phyloP scores from a whole-genome alignment of 192 early-diverging fungal species.

The Umbelopsis sp. region DNA sequence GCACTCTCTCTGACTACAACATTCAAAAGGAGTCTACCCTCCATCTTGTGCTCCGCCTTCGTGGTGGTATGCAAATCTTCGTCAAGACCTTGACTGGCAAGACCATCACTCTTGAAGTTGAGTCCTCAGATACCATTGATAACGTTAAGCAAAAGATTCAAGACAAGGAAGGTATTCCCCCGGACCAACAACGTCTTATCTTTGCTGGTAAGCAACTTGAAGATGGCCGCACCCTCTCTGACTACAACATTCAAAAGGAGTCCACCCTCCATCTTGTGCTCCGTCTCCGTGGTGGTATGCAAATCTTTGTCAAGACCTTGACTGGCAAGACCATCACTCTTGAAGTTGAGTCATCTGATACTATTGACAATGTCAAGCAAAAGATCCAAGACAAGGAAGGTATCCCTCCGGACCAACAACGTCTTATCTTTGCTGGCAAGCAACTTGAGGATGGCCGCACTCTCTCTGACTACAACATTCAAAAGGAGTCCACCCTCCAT shows the following conservation, averaged over 20 bases:
- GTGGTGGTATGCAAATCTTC: no score
- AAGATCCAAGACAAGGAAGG: constrained; percentile 57
- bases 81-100: no score
- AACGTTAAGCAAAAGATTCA: no score
- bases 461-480: constrained; percentile 75
- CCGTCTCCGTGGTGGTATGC: constrained; percentile 67
- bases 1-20: constrained; percentile 68
- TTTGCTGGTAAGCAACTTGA: constrained; percentile 73
- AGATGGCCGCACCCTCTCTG: constrained; percentile 71
- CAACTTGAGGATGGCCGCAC: constrained; percentile 76
- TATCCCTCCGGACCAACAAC: constrained; percentile 73
- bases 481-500: constrained; percentile 78
- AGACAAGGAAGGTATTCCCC: no score
- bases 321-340: constrained; percentile 61
- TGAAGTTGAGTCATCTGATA: constrained; percentile 58
- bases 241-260: constrained; percentile 79
- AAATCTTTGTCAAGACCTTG: constrained; percentile 63
- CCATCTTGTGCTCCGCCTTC: constrained; percentile 61
- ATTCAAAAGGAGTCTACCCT: constrained; percentile 72
- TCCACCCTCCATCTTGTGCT: constrained; percentile 72
- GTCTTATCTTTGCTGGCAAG: constrained; percentile 77
- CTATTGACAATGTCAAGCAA: constrained; percentile 56
- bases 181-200: no score
- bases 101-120: no score
- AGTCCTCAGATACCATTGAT: no score